Evolutionary conservation across 176 grass and related monocot species (phyloP).

Genomic region (Oryza punctata): DNA sequence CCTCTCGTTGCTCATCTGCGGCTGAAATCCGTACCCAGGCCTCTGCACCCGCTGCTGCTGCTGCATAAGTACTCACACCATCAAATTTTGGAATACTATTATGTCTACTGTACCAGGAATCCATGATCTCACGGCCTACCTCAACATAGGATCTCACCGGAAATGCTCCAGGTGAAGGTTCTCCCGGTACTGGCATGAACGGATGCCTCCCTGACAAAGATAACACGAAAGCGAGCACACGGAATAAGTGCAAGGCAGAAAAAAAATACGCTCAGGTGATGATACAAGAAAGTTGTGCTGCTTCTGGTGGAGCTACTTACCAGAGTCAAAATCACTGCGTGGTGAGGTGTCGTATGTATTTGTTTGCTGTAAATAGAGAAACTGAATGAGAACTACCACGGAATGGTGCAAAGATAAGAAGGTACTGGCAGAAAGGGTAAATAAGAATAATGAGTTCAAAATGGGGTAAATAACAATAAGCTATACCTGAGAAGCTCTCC

Average conservation of each 20-base stretch:
- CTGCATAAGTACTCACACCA: slow-evolving; percentile 32
- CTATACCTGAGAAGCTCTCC: slow-evolving; percentile 71
- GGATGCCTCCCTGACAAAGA: slow-evolving; percentile 56
- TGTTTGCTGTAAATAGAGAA: slow-evolving; percentile 48
- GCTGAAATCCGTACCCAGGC: slow-evolving; percentile 48
- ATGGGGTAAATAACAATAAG: background rate
- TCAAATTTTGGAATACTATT: background rate
- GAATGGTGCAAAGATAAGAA: background rate
- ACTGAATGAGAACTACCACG: background rate
- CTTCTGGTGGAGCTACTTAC: slow-evolving; percentile 20
- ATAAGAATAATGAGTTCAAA: background rate
- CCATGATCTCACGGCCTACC: slow-evolving; percentile 26
- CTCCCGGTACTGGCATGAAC: slow-evolving; percentile 39
- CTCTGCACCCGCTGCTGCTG: slow-evolving; percentile 47
- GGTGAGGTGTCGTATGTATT: slow-evolving; percentile 39
- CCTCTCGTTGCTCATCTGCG: slow-evolving; percentile 50
- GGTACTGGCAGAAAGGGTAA: background rate
- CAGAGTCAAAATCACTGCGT: slow-evolving; percentile 58
- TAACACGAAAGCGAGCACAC: slow-evolving; percentile 27
- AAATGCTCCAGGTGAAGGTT: slow-evolving; percentile 46
- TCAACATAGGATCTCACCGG: slow-evolving; percentile 47
- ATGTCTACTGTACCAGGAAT: background rate
- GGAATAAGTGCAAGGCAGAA: background rate
- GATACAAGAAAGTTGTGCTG: background rate
- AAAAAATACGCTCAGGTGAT: background rate